These are phyloP conservation scores for Acanthamoeba polyphaga DNA, from an alignment of 208 protist genomes.

Conservation along the genomic window DNA sequence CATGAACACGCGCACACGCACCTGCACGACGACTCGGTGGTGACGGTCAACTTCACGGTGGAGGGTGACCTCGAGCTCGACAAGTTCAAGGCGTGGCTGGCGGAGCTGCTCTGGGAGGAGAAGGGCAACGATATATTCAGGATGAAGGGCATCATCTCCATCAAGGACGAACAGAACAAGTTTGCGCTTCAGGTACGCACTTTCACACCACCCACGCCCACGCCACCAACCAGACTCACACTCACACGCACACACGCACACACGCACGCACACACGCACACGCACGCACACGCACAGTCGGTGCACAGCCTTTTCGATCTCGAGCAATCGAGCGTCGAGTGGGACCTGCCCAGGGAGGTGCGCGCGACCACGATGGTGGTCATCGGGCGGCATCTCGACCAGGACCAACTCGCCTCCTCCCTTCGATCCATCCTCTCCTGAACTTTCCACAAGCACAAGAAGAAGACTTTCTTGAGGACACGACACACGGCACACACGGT, in stretches of 20 bases:
- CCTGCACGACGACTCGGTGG: conserved; percentile 79
- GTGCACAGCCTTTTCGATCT: conserved; percentile 67
- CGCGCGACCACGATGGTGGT: conserved; percentile 30
- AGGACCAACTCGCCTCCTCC: background rate
- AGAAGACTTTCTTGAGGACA: no score
- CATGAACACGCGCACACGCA: conserved; percentile 44
- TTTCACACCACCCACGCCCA: no score
- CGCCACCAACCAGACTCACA: no score
- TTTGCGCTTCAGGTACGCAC: conserved; percentile 71
- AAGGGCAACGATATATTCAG: conserved; percentile 78
- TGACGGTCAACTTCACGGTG: conserved; percentile 67
- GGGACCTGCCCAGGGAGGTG: background rate
- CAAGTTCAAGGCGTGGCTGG: conserved; percentile 38
- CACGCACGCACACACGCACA: no score
- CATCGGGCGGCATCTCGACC: conserved; percentile 72
- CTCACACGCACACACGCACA: no score
- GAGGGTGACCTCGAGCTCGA: conserved; percentile 56
- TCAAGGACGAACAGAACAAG: conserved; percentile 72
- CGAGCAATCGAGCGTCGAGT: background rate
- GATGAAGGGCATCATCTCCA: conserved; percentile 82
- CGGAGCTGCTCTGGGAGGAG: conserved; percentile 56
- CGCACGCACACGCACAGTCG: background rate
- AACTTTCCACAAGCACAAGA: background rate
- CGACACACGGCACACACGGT: no score
- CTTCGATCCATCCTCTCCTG: background rate